These are phyloP conservation scores for Solanum aculeatissimum DNA, from an alignment of 305 asterid species.

Conservation along the genomic window DNA sequence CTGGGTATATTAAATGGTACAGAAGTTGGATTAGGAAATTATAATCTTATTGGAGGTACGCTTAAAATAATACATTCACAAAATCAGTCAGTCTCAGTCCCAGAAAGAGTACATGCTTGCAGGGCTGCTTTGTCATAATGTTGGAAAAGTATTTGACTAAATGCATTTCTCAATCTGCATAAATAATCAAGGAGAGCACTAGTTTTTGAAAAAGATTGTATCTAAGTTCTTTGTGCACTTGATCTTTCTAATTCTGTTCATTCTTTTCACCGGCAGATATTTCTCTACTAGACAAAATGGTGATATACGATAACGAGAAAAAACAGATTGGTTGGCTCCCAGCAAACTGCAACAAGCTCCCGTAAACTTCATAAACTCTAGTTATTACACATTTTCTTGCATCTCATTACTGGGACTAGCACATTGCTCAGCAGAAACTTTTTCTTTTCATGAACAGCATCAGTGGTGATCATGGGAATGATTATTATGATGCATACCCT, in stretches of 20 bases:
- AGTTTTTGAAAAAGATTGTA: neutral
- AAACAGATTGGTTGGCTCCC: slow-evolving; percentile 68
- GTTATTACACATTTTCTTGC: slow-evolving; percentile 6
- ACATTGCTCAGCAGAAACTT: slow-evolving; percentile 26
- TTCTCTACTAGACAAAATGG: slow-evolving; percentile 73
- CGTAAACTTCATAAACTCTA: slow-evolving; percentile 28
- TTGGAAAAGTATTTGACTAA: neutral
- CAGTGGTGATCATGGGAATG: slow-evolving; percentile 14
- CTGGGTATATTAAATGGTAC: slow-evolving; percentile 73
- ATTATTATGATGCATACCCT: neutral
- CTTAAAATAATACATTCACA: neutral
- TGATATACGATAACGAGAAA: slow-evolving; percentile 75
- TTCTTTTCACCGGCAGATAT: slow-evolving; percentile 34
- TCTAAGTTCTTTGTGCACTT: neutral
- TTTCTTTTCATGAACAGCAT: slow-evolving; percentile 47
- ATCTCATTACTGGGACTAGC: slow-evolving; percentile 22
- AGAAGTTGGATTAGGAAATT: slow-evolving; percentile 53
- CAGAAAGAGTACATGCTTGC: neutral
- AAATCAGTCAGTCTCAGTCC: neutral
- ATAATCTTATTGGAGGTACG: slow-evolving; percentile 75
- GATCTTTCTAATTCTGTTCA: neutral
- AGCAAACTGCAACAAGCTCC: slow-evolving; percentile 73
- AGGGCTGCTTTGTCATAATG: neutral
- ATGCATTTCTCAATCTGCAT: neutral
- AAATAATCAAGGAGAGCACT: neutral